A percentile compares a stretch with the other conserved stretches of the same genome.
Conservation (phyloP, 2,329 filamentous ascomycete genomes). For the Biscogniauxia sp. region DNA sequence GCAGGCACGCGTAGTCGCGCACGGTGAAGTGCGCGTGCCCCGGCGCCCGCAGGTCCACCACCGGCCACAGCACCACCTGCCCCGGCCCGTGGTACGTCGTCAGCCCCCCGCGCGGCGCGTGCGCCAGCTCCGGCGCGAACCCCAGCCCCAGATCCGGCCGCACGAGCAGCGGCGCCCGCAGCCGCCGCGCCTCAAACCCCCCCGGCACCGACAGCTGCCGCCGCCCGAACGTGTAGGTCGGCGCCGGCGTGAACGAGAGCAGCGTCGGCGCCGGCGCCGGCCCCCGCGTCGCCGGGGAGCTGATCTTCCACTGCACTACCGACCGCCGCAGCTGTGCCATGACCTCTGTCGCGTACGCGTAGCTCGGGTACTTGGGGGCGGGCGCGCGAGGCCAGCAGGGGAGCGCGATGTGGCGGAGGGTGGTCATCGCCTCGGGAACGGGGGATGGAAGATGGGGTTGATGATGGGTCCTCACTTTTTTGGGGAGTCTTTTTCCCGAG, state of each 20-base stretch:
- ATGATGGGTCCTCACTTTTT: too few species aligned
- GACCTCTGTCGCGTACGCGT: conserved; percentile 37
- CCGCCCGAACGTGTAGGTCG: conserved; percentile 87
- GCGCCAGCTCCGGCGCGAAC: conserved; percentile 58
- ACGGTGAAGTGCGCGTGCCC: conserved; percentile 62
- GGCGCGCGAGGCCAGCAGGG: conserved; percentile 21
- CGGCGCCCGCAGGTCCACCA: conserved; percentile 70
- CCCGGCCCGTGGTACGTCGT: conserved; percentile 95
- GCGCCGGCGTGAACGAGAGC: conserved; percentile 77
- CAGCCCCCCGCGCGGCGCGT: conserved; percentile 80
- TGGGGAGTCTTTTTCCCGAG: too few species aligned
- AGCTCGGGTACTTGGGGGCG: conserved; percentile 32
- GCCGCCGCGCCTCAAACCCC: conserved; percentile 41
- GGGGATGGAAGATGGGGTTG: neutral
- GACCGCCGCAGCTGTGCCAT: conserved; percentile 40
- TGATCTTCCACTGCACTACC: conserved; percentile 58
- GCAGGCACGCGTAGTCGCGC: conserved; percentile 70
- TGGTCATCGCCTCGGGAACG: neutral
- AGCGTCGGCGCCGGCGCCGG: conserved; percentile 64
- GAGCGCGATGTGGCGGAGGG: conserved; percentile 10
- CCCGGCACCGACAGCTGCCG: conserved; percentile 60
- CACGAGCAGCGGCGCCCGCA: conserved; percentile 42
- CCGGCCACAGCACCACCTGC: conserved; percentile 88
- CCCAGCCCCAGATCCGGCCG: conserved; percentile 29
- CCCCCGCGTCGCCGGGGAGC: conserved; percentile 8